Conservation (phyloP, 192 early-diverging fungal species). For the Polychytrium aggregatum region DNA sequence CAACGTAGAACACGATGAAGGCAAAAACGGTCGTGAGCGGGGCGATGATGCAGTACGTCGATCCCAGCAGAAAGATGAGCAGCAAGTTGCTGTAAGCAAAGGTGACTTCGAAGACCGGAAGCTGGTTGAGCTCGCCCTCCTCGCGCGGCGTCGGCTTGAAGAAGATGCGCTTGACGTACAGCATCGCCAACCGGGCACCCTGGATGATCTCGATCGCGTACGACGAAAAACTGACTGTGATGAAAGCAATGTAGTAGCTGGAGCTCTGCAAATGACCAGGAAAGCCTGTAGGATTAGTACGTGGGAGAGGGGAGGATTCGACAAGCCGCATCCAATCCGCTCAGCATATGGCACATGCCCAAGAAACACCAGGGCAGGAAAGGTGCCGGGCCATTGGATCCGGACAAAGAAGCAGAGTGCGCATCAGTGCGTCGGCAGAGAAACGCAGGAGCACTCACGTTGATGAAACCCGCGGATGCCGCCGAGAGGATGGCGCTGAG, state of each 20-base stretch:
- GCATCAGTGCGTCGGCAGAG: no score
- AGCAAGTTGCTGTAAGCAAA: slow-evolving; percentile 23
- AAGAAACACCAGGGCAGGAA: no score
- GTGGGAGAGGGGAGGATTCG: slow-evolving; percentile 4
- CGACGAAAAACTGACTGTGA: slow-evolving; percentile 15
- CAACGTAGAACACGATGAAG: slow-evolving; percentile 19
- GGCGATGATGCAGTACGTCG: slow-evolving; percentile 22
- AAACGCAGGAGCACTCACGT: no score
- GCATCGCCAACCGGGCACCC: slow-evolving; percentile 20
- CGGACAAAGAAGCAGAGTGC: no score
- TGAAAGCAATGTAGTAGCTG: slow-evolving; percentile 22
- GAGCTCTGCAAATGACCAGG: slow-evolving; percentile 12
- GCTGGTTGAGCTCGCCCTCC: slow-evolving; percentile 22
- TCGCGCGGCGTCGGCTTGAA: slow-evolving; percentile 27
- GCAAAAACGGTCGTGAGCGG: slow-evolving; percentile 29
- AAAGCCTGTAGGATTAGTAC: slow-evolving; percentile 1
- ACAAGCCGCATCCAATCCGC: no score
- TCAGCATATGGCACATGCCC: no score
- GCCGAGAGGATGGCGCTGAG: no score
- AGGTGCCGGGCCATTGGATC: no score
- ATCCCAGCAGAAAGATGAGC: slow-evolving; percentile 20
- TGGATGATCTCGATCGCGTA: slow-evolving; percentile 33
- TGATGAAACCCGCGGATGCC: not conserved
- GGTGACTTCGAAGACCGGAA: slow-evolving; percentile 22
- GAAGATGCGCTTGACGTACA: slow-evolving; percentile 25